Conservation (phyloP, 805 yeast species). For the Saturnispora serradocipensis region DNA sequence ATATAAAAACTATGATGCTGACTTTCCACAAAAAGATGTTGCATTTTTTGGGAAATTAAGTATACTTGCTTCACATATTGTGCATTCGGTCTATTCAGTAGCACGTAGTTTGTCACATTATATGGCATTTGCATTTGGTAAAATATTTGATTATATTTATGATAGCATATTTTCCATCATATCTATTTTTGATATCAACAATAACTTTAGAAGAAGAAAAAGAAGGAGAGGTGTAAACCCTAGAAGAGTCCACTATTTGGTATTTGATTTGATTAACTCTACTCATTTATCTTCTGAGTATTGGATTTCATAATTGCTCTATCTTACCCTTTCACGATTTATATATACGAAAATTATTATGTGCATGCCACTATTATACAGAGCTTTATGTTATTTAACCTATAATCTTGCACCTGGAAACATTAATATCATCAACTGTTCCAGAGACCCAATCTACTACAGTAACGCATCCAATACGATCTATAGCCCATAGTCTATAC, state of each 20-base stretch:
- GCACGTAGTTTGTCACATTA: not conserved
- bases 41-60: slow-evolving; percentile 1
- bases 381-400: slow-evolving; percentile 8
- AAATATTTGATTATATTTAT: not conserved
- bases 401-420: slow-evolving; percentile 56
- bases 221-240: slow-evolving; percentile 9
- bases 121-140: not conserved
- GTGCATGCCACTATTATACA: not conserved
- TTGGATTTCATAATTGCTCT: slow-evolving; percentile 11
- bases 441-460: slow-evolving; percentile 88
- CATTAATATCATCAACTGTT: slow-evolving; percentile 57
- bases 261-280: slow-evolving; percentile 20
- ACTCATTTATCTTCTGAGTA: not conserved
- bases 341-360: not conserved
- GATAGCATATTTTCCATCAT: not conserved
- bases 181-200: not conserved
- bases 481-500: slow-evolving; percentile 64
- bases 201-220: slow-evolving; percentile 4
- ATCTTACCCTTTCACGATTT: not conserved
- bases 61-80: not conserved
- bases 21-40: not conserved
- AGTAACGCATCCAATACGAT: slow-evolving; percentile 70
- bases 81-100: not conserved
- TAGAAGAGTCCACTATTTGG: slow-evolving; percentile 22
- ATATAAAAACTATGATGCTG: not conserved